Base-by-base conservation (phyloP, 2,329 filamentous ascomycete species). In the Claviceps quebecensis region DNA sequence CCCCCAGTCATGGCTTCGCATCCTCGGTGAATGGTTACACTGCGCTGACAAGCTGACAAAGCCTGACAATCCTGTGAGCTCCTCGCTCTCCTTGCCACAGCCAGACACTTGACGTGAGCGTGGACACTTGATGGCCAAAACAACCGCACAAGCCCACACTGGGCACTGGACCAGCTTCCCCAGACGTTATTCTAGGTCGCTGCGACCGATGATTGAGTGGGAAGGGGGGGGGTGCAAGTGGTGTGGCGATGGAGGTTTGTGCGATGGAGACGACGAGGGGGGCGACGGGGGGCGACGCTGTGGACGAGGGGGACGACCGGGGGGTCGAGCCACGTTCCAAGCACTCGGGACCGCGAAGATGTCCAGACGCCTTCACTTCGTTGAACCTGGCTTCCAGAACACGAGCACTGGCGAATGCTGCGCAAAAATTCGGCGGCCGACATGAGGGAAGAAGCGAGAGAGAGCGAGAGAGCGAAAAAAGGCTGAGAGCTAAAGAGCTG, bases 261-360 rank as follows among this genome's bases (percentile, higher is more conserved):
- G 40, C 40, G 22, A 22, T 22, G 17, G 8, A 43, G 40, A 43
- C 22, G 26, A 29, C 29, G 29, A 29, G 29, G 29, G 29, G 29
- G 9, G 9, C 29, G 29, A 34, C 29, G 29, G 9, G 26, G 26
- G 8, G 29, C 9, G 4, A 34, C 29, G 29, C 29, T 29, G 9
- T 29, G 9, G 29, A 29, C 9, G 29, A 29, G 9, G 4, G 40
- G 16, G 19, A 23, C 39, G 16, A 39, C 17, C 22, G 9, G 37
- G 37, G 37, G 26, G 17, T 37, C 26, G 47, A 52, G 47, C 51
- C 51, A 49, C 47, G 51, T 52, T 46, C 51, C 47, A 49, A 49
- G 22, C 36, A 46, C 17, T 37, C 51, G 51, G 51, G 51, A 49
- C 41, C n/a, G 16, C 23, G 22, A 23, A 29, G 14, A n/a, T 44